These are phyloP conservation scores for Paxillus involutus DNA, from an alignment of 768 basidiomycete species.

Conservation along the genomic window DNA sequence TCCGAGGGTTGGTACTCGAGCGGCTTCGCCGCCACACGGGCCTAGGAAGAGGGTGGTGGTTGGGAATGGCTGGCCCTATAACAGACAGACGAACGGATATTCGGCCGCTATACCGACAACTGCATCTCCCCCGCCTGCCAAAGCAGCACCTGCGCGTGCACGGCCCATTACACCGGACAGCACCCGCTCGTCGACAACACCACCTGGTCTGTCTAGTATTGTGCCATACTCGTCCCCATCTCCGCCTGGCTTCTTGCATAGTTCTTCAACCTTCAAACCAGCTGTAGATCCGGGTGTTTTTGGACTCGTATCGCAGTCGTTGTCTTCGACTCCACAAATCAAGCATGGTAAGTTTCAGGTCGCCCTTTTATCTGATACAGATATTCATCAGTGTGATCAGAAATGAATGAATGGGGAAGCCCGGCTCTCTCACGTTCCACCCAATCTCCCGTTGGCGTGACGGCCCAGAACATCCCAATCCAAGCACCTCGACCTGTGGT, in stretches of 20 bases:
- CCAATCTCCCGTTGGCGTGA: constrained; percentile 14
- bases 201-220: constrained; percentile 32
- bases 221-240: constrained; percentile 34
- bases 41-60: constrained; percentile 35
- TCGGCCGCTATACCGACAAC: constrained; percentile 2
- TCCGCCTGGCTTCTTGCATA: constrained; percentile 34
- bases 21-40: constrained; percentile 12
- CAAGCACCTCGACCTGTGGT: constrained; percentile 29
- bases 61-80: constrained; percentile 50
- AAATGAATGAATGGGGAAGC: constrained; percentile 24
- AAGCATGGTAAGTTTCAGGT: constrained; percentile 25
- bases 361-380: neutral
- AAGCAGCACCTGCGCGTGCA: constrained; percentile 8
- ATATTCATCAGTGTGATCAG: constrained; percentile 10
- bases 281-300: constrained; percentile 18
- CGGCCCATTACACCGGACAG: constrained; percentile 30
- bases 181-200: constrained; percentile 32
- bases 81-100: constrained; percentile 26
- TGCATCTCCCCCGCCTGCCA: constrained; percentile 18
- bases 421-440: constrained; percentile 8
- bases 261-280: constrained; percentile 27
- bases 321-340: constrained; percentile 23
- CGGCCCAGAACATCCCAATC: constrained; percentile 22
- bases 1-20: constrained; percentile 7
- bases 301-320: constrained; percentile 15